Conservation (phyloP, 176 grass and related monocot genomes). For the Stipa capillata region DNA sequence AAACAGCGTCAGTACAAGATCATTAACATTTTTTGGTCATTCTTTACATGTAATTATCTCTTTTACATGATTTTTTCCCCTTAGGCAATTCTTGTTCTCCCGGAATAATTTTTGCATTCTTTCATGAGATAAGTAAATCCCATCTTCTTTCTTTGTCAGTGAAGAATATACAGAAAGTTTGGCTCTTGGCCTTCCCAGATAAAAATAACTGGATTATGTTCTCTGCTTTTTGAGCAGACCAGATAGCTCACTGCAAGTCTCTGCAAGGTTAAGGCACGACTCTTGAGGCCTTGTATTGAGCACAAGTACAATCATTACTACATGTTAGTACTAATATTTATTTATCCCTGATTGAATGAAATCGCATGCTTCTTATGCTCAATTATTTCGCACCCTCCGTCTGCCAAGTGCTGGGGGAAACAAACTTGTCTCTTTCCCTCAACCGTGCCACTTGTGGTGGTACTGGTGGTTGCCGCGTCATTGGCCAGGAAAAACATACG, state of each 20-base stretch:
- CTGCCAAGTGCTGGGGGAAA: neutral
- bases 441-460: neutral
- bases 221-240: slow-evolving; percentile 1
- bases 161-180: slow-evolving; percentile 38
- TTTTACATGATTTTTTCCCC: slow-evolving; percentile 57
- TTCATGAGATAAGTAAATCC: slow-evolving; percentile 53
- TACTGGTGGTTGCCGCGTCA: slow-evolving; percentile 5
- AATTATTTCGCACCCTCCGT: slow-evolving; percentile 10
- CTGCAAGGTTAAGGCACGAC: neutral
- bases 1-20: slow-evolving; percentile 43
- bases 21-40: slow-evolving; percentile 54
- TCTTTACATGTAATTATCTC: slow-evolving; percentile 96
- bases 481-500: neutral
- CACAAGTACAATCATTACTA: slow-evolving; percentile 17
- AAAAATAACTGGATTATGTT: neutral
- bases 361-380: neutral
- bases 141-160: neutral
- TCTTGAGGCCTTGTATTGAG: neutral
- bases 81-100: slow-evolving; percentile 52
- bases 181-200: slow-evolving; percentile 6
- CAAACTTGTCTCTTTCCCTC: neutral
- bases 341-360: neutral
- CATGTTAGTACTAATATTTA: neutral
- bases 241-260: slow-evolving; percentile 11
- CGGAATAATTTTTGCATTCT: slow-evolving; percentile 58